These are phyloP conservation scores for Eucalyptus cloeziana DNA, from an alignment of 345 rosid genomes.

Conservation along the genomic window DNA sequence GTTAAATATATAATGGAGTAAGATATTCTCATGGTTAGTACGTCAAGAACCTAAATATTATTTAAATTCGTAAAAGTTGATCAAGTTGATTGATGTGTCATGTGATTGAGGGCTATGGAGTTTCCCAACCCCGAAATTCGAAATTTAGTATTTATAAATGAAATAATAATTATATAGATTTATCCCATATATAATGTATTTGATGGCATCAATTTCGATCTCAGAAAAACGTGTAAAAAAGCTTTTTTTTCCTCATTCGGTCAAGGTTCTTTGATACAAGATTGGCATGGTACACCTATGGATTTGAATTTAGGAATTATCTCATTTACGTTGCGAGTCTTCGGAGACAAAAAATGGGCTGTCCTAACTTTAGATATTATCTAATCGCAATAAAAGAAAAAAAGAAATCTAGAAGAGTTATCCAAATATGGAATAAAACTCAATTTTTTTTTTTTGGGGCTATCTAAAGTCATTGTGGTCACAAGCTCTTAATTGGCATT, in stretches of 20 bases:
- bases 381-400: background rate
- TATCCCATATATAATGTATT: background rate
- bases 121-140: background rate
- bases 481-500: background rate
- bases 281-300: background rate
- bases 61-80: background rate
- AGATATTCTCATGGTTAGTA: background rate
- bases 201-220: background rate
- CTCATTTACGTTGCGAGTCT: background rate
- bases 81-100: background rate
- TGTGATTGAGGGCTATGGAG: background rate
- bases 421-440: background rate
- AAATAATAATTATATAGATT: background rate
- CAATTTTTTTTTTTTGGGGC: background rate
- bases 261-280: background rate
- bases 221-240: background rate
- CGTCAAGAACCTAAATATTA: background rate
- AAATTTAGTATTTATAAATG: background rate
- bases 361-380: background rate
- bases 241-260: background rate
- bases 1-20: background rate
- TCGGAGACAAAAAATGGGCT: background rate
- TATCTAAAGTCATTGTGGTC: background rate
- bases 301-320: background rate
- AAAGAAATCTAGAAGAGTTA: background rate